Evolutionary conservation across 352 stramenopile genomes (phyloP).

Genomic region (Bremia lactucae): DNA sequence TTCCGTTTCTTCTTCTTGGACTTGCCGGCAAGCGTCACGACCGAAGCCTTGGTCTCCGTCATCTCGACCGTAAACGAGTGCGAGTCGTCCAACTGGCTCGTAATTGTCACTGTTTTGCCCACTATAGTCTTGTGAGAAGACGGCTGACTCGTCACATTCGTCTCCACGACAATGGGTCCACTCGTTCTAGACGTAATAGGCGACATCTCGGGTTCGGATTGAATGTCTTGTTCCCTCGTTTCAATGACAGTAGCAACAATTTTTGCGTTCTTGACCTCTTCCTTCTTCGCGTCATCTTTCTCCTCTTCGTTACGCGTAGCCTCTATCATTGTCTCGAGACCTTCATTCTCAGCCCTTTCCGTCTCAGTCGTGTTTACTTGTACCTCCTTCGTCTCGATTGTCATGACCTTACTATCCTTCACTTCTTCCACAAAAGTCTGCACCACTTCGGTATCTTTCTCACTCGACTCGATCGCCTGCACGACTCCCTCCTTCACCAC

Average conservation of each 20-base stretch:
- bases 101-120: constrained; percentile 26
- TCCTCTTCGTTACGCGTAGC: no score
- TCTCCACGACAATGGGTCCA: constrained; percentile 20
- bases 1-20: constrained; percentile 34
- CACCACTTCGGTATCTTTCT: constrained; percentile 1
- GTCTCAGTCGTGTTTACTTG: not conserved
- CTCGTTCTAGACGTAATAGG: no score
- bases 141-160: constrained; percentile 20
- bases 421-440: constrained; percentile 2
- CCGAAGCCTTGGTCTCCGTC: no score
- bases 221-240: not conserved
- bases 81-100: constrained; percentile 15
- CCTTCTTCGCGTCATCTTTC: constrained; percentile 5
- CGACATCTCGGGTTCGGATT: no score
- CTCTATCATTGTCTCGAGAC: no score
- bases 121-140: constrained; percentile 23
- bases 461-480: constrained; percentile 1
- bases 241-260: constrained; percentile 1
- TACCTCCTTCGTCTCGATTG: not conserved
- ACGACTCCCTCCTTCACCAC: constrained; percentile 3
- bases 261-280: constrained; percentile 4
- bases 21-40: no score
- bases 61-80: constrained; percentile 27
- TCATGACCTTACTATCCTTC: constrained; percentile 3
- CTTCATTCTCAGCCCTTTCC: constrained; percentile 2